A percentile compares a stretch with the other conserved stretches of the same genome.
Evolutionary conservation across 306 rosid genomes (phyloP).

Genomic region (Malus fusca): DNA sequence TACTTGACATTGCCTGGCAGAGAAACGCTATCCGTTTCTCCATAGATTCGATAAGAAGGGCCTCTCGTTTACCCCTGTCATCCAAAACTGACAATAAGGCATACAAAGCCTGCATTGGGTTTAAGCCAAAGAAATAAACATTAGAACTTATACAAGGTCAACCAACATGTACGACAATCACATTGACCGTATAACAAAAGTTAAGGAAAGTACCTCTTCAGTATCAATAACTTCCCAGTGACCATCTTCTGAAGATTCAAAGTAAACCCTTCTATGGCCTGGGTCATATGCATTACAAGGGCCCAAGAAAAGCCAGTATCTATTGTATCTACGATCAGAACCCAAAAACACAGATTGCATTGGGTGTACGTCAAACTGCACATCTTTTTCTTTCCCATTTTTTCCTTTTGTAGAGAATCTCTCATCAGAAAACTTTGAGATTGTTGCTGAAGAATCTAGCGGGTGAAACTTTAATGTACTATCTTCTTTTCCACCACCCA

Average conservation of each 20-base stretch:
- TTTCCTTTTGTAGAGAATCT: conserved; percentile 29
- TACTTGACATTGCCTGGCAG: conserved; percentile 56
- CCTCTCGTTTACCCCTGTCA: conserved; percentile 92
- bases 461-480: conserved; percentile 39
- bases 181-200: background rate
- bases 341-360: conserved; percentile 94
- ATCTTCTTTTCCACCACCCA: conserved; percentile 34
- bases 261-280: conserved; percentile 93
- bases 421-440: conserved; percentile 28
- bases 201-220: conserved; percentile 53
- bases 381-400: conserved; percentile 18
- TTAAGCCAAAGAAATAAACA: conserved; percentile 13
- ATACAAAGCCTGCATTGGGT: conserved; percentile 54
- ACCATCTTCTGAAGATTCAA: conserved; percentile 98
- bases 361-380: conserved; percentile 44
- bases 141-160: background rate
- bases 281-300: conserved; percentile 78
- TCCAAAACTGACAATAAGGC: conserved; percentile 77
- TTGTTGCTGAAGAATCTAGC: conserved; percentile 56
- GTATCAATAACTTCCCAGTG: conserved; percentile 96
- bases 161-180: background rate
- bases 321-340: conserved; percentile 89
- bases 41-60: conserved; percentile 72
- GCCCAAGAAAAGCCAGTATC: conserved; percentile 98
- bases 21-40: conserved; percentile 59